A percentile compares a stretch with the other conserved stretches of the same genome.
phyloP scores from a whole-genome alignment of 1,284 basidiomycete species.

The Microstroma glucosiphilum region DNA sequence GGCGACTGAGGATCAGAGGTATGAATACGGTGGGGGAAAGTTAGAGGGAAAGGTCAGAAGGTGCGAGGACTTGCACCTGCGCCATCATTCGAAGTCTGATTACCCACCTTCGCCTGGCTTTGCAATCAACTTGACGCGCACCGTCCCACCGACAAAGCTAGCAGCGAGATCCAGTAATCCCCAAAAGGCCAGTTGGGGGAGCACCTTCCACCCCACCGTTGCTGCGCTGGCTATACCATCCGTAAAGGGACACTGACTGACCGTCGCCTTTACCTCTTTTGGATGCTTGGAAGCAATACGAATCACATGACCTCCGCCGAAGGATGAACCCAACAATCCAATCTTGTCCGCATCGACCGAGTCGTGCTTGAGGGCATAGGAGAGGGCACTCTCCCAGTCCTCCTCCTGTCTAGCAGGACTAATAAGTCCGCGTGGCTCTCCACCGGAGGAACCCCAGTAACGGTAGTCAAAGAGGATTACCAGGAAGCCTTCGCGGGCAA shows the following conservation, averaged over 20 bases:
- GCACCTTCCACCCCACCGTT: slow-evolving; percentile 12
- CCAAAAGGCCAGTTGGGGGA: background rate
- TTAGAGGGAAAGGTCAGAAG: background rate
- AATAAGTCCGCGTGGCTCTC: slow-evolving; percentile 31
- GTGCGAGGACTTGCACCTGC: background rate
- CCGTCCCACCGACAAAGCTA: background rate
- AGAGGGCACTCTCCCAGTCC: slow-evolving; percentile 31
- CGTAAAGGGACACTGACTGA: slow-evolving; percentile 44
- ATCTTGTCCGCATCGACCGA: slow-evolving; percentile 26
- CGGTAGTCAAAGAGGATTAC: slow-evolving; percentile 40
- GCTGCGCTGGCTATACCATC: slow-evolving; percentile 21
- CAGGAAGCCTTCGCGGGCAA: slow-evolving; percentile 25
- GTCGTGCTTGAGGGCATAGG: slow-evolving; percentile 14
- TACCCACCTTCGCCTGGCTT: slow-evolving; percentile 31
- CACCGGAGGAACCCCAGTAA: slow-evolving; percentile 22
- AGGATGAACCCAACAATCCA: slow-evolving; percentile 36
- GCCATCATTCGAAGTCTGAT: background rate
- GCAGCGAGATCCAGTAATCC: background rate
- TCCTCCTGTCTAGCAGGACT: slow-evolving; percentile 24
- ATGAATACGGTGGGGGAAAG: background rate
- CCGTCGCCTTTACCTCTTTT: slow-evolving; percentile 24
- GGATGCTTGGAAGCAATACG: slow-evolving; percentile 25
- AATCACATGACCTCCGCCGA: slow-evolving; percentile 42
- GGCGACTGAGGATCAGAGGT: slow-evolving; percentile 17
- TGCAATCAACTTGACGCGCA: slow-evolving; percentile 9